Evolutionary conservation across 2,329 filamentous ascomycete genomes (phyloP).

Genomic region (Alternaria hordeiaustralica): DNA sequence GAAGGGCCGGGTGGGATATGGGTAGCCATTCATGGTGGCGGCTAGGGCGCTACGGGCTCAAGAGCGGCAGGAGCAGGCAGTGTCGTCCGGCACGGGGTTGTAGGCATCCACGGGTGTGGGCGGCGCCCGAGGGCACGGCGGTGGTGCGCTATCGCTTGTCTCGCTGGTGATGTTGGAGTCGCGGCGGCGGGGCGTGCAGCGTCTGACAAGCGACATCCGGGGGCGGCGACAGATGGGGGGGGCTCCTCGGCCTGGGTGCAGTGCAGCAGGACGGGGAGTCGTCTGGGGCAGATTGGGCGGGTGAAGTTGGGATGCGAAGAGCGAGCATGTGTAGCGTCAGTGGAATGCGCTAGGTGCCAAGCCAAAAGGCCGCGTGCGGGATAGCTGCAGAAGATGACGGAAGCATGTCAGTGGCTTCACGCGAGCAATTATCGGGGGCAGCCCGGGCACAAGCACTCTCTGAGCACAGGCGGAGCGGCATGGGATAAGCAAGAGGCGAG

Average conservation of each 20-base stretch:
- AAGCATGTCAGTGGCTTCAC: slow-evolving; percentile 17
- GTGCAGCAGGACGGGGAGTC: slow-evolving; percentile 1
- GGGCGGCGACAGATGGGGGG: not conserved
- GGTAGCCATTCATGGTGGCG: slow-evolving; percentile 49
- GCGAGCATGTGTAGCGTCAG: slow-evolving; percentile 14
- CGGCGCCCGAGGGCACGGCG: slow-evolving; percentile 9
- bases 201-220: not conserved
- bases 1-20: slow-evolving; percentile 44
- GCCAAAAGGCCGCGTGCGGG: slow-evolving; percentile 15
- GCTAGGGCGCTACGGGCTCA: not conserved
- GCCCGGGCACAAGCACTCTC: slow-evolving; percentile 1
- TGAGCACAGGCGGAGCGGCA: slow-evolving; percentile 3
- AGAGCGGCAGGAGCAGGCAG: not conserved
- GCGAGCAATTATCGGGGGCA: slow-evolving; percentile 1
- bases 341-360: slow-evolving; percentile 20
- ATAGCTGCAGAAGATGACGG: slow-evolving; percentile 14
- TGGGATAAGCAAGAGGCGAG: not conserved
- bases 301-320: slow-evolving; percentile 14
- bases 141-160: slow-evolving; percentile 14
- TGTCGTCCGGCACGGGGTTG: slow-evolving; percentile 8
- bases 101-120: slow-evolving; percentile 11
- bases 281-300: not conserved
- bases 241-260: not conserved
- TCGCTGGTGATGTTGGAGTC: slow-evolving; percentile 19
- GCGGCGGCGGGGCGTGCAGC: slow-evolving; percentile 4